A percentile compares a stretch with the other conserved stretches of the same genome.
These are phyloP conservation scores for Jatropha multifida DNA, from an alignment of 441 rosid species.

Conservation along the genomic window DNA sequence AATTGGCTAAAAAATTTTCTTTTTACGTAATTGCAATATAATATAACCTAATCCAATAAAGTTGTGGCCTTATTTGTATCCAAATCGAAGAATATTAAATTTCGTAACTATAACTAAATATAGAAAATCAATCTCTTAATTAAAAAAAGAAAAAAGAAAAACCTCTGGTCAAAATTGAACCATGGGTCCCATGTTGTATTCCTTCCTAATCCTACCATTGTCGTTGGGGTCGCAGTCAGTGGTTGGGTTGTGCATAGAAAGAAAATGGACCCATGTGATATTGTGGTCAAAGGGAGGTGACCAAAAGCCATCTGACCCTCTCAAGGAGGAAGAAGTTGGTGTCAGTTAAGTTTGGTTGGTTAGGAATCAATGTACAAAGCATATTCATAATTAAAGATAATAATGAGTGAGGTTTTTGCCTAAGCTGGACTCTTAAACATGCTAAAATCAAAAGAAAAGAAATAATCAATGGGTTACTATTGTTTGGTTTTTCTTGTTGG, in stretches of 20 bases:
- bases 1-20: too few relatives aligned
- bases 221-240: constrained; percentile 23
- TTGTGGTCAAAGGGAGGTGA: constrained; percentile 31
- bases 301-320: constrained; percentile 34
- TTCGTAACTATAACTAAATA: too few relatives aligned
- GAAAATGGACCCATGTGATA: constrained; percentile 30
- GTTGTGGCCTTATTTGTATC: too few relatives aligned
- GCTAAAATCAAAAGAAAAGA: not conserved
- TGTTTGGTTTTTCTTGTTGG: not conserved
- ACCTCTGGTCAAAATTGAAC: not conserved
- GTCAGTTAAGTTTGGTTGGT: constrained; percentile 35
- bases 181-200: not conserved
- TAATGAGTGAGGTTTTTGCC: not conserved
- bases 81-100: too few relatives aligned
- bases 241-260: constrained; percentile 29
- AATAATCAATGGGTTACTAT: not conserved
- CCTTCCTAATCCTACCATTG: not conserved
- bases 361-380: constrained; percentile 13
- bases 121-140: too few relatives aligned
- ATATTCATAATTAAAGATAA: not conserved
- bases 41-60: too few relatives aligned
- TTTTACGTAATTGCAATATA: too few relatives aligned
- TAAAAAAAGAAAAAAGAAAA: too few relatives aligned
- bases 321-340: constrained; percentile 24
- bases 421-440: not conserved